Conservation (phyloP, 2,329 filamentous ascomycete genomes). For the Pochonia chlamydosporia region DNA sequence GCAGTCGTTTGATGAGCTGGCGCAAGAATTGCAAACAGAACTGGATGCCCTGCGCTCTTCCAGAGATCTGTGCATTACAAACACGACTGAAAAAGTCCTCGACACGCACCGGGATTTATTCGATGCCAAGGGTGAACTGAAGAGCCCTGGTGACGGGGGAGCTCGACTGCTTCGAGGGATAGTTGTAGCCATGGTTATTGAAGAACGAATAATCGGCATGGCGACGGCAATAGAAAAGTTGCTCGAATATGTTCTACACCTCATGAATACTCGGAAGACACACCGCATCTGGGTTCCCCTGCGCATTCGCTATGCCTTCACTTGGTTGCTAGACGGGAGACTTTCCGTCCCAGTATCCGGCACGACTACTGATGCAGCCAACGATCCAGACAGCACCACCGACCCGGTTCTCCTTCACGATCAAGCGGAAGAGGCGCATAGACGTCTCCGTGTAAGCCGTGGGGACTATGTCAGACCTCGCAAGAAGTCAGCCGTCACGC, state of each 20-base stretch:
- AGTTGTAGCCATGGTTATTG: constrained; percentile 39
- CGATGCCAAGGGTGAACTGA: constrained; percentile 31
- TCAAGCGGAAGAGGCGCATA: constrained; percentile 26
- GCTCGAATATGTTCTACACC: constrained; percentile 27
- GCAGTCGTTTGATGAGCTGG: no score
- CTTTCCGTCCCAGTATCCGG: constrained; percentile 13
- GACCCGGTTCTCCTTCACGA: no score
- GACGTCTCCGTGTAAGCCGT: no score
- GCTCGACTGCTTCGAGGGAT: constrained; percentile 29
- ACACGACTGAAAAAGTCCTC: constrained; percentile 35
- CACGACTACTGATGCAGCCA: constrained; percentile 8
- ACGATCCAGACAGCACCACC: constrained; percentile 11
- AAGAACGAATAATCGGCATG: constrained; percentile 31
- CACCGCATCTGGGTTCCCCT: constrained; percentile 36
- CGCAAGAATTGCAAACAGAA: constrained; percentile 12
- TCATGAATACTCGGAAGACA: constrained; percentile 27
- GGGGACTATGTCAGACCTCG: no score
- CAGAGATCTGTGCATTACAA: constrained; percentile 17
- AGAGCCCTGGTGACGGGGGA: constrained; percentile 15
- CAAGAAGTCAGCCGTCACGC: no score
- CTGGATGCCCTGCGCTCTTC: constrained; percentile 20
- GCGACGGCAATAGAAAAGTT: constrained; percentile 23
- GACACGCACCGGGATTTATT: constrained; percentile 34
- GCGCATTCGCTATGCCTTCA: constrained; percentile 29
- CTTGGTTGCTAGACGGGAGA: constrained; percentile 28